Base-by-base conservation (phyloP, 768 basidiomycete species). In the Rhodotorula sphaerocarpa region DNA sequence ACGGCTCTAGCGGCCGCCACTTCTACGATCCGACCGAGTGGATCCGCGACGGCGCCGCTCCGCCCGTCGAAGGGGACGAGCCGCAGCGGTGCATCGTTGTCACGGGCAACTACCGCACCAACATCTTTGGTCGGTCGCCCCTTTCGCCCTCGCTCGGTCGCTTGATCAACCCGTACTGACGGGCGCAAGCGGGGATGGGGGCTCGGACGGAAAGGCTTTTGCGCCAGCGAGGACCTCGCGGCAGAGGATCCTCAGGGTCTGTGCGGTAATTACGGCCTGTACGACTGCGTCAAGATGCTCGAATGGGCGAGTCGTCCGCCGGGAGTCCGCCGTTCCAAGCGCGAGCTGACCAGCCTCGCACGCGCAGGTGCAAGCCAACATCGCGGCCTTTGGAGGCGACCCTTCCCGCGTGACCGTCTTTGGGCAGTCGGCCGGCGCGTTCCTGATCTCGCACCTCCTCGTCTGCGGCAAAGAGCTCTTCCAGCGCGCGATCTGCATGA, bases 391-490 rank as follows among this genome's bases (percentile, higher is more conserved):
- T 39, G 76, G 76, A 7, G 76, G 76, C 18, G 70, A 75, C 50
- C 46, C 59, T 2, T 33, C 27, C 14, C 64, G 80, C 76, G 80
- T 83, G 4, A 82, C 81, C 3, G 71, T 80, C 31, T 79, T 79
- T 55, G 83, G 82, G n/a, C 78, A 83, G 64, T 80, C 79, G 45
- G 82, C 82, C 0, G 82, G 82, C 10, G 80, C 82, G 25, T 55
- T 75, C 78, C 31, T 79, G 46, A 75, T 76, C 64, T 75, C 74
- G 3, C 70, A 65, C 28, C 67, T 78, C 16, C 60, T 69, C 52
- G 60, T 62, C 14, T 34, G 36, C n/a, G 63, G 67, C 21, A 61
- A 57, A 33, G n/a, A 20, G 34, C 54, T 69, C 7, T 69, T 69
- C 46, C 28, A 45, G 15, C 36, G 51, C 7, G 67, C 63, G 0